These are phyloP conservation scores for Allomyces macrogynus DNA, from an alignment of 192 early-diverging fungal genomes.

Conservation along the genomic window DNA sequence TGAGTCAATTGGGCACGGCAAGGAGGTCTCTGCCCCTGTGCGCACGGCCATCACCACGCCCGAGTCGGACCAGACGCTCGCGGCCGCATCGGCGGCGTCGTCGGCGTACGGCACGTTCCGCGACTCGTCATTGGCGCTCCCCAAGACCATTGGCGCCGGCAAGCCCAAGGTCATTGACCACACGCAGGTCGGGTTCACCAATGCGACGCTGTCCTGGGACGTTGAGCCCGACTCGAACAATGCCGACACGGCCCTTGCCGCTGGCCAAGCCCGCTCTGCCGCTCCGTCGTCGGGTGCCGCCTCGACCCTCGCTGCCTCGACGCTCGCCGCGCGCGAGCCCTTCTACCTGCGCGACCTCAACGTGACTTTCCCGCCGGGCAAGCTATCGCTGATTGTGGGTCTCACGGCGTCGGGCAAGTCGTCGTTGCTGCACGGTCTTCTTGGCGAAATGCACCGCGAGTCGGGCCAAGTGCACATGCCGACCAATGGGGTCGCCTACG, in stretches of 20 bases:
- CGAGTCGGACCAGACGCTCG: background rate
- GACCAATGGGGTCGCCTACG: constrained; percentile 8
- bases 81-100: background rate
- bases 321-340: background rate
- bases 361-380: constrained; percentile 42
- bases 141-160: background rate
- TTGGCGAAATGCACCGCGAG: constrained; percentile 53
- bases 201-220: background rate
- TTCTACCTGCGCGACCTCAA: constrained; percentile 43
- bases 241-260: background rate
- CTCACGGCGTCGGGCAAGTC: constrained; percentile 80
- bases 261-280: background rate
- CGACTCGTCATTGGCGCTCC: background rate
- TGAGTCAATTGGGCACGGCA: too few species aligned
- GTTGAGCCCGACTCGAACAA: background rate
- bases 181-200: background rate
- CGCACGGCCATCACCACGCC: too few species aligned
- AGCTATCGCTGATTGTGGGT: constrained; percentile 61
- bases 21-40: too few species aligned
- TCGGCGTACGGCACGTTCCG: background rate
- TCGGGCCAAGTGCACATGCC: constrained; percentile 16
- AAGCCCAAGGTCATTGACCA: too few species aligned
- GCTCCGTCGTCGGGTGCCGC: too few species aligned
- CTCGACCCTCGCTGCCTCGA: background rate
- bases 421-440: constrained; percentile 51